phyloP scores from a whole-genome alignment of 768 basidiomycete species.

The Paxillus involutus region DNA sequence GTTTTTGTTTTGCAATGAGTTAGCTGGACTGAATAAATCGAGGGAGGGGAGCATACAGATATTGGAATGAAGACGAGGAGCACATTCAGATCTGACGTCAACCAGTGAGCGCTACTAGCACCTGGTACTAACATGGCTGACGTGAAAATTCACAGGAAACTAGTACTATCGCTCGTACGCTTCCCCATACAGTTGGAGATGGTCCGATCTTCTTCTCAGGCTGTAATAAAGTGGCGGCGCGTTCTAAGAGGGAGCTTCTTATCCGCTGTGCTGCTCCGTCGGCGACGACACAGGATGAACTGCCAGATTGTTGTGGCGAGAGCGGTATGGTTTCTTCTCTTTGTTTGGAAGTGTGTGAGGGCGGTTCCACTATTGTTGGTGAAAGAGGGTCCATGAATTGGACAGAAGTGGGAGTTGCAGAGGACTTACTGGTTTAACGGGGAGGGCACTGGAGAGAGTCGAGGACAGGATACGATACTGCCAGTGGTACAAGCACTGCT shows the following conservation, averaged over 20 bases:
- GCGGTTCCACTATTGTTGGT: constrained; percentile 9
- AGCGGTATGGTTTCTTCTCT: neutral
- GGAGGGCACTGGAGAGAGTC: neutral
- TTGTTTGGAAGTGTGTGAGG: constrained; percentile 8
- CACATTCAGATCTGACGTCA: constrained; percentile 59
- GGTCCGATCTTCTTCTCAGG: constrained; percentile 39
- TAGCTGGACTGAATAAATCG: neutral
- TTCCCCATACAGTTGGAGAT: constrained; percentile 44
- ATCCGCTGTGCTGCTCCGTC: constrained; percentile 5
- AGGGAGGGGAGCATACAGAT: constrained; percentile 42
- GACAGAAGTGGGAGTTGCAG: neutral
- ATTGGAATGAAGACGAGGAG: constrained; percentile 71
- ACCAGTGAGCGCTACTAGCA: neutral
- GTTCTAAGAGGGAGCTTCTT: constrained; percentile 11
- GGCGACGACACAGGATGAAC: constrained; percentile 4
- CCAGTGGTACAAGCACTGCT: no score
- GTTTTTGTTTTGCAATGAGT: constrained; percentile 25
- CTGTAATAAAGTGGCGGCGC: constrained; percentile 31
- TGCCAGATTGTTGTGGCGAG: constrained; percentile 1
- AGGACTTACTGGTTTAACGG: constrained; percentile 8
- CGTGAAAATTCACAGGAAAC: constrained; percentile 51
- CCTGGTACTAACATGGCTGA: neutral
- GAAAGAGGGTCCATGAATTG: constrained; percentile 16
- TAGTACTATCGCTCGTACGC: constrained; percentile 52
- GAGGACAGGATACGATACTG: no score